Base-by-base conservation (phyloP, 306 rosid genomes). In the Medicago ruthenica region DNA sequence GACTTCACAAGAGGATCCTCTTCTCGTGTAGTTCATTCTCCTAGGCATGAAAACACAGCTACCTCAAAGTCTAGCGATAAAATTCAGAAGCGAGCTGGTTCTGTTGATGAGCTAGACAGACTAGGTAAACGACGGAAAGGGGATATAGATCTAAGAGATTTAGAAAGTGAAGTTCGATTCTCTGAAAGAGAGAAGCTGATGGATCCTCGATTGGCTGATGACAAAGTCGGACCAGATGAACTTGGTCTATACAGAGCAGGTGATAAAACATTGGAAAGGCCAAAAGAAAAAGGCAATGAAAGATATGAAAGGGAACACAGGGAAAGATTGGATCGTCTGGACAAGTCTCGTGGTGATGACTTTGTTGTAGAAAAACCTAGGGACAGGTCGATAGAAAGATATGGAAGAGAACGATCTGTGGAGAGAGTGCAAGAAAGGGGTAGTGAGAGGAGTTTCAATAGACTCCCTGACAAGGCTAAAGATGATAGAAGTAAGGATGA, bases 41-140 rank as follows among this genome's bases (percentile, higher is more conserved):
- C 97, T 65, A 80, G 96, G 83, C 88, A 89, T 81, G 98, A 95
- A 37, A 88, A 47, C 68, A 74, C 88, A 36, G 81, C 77, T 17
- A 64, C 85, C 75, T 84, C 89, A 27, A 95, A 88, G 80, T 85
- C 93, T 31, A 83, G 82, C 74, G 99, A 95, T 75, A 95, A 95
- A 84, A 82, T 81, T 81, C 99, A 84, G 80, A 95, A 95, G 86
- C 86, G 99, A 81, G 84, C 87, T 34, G 81, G 97, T 81, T 96
- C 99, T 73, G 90, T 92, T 48, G 99, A 95, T 80, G 99, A 90
- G 57, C 90, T 87, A 22, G 99, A 95, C 77, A 95, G 97, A 85
- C 85, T 84, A 74, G 87, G 89, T 83, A 95, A 95, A 77, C 91
- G 99, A 8, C 79, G 99, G 78, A 95, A 92, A 81, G 99, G 97